A percentile compares a stretch with the other conserved stretches of the same genome.
phyloP scores from a whole-genome alignment of 352 stramenopile species.

The Pythium brachiatum region DNA sequence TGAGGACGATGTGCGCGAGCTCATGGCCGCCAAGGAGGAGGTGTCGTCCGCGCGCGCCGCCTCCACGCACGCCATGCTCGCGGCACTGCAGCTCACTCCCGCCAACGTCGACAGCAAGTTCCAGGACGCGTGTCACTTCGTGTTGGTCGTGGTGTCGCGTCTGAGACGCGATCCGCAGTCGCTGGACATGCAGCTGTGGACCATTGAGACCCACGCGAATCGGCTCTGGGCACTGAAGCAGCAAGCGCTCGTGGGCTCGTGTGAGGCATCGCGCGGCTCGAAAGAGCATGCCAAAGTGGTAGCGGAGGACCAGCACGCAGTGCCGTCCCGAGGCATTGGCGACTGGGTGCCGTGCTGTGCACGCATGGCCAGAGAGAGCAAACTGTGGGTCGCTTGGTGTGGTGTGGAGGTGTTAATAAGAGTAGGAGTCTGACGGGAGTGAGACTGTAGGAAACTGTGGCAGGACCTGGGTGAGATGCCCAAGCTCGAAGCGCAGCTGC shows the following conservation, averaged over 20 bases:
- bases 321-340: conserved; percentile 1
- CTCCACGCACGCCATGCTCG: conserved; percentile 14
- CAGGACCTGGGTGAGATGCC: conserved; percentile 59
- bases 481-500: conserved; percentile 37
- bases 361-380: conserved; percentile 42
- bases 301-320: conserved; percentile 5
- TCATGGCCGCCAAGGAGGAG: conserved; percentile 22
- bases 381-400: conserved; percentile 31
- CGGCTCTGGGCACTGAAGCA: conserved; percentile 56
- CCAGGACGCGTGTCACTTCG: conserved; percentile 51
- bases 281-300: conserved; percentile 35
- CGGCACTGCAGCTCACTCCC: conserved; percentile 10
- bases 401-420: not conserved
- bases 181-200: conserved; percentile 45
- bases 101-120: conserved; percentile 26
- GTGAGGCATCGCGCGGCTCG: conserved; percentile 47
- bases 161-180: conserved; percentile 48
- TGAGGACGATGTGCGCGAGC: conserved; percentile 36
- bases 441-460: conserved; percentile 44
- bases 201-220: conserved; percentile 40
- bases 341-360: conserved; percentile 39
- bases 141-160: conserved; percentile 50
- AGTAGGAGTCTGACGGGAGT: not conserved
- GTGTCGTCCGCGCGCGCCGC: not conserved
- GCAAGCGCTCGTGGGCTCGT: conserved; percentile 58